Conservation (phyloP, 208 protist species). For the Leishmania braziliensis region DNA sequence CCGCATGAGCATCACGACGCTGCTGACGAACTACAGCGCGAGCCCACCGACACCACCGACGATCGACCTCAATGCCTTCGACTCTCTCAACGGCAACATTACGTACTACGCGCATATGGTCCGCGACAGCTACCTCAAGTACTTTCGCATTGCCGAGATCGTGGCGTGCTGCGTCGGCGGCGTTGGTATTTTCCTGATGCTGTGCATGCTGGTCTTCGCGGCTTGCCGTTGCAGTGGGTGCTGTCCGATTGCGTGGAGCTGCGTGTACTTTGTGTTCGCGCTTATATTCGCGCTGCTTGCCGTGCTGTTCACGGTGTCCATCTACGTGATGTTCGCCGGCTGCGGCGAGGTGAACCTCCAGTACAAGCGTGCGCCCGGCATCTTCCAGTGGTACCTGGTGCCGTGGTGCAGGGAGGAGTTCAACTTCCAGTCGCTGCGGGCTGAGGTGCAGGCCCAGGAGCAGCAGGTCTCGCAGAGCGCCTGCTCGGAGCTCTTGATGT, state of each 20-base stretch:
- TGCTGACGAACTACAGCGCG: constrained; percentile 47
- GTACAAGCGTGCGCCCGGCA: constrained; percentile 62
- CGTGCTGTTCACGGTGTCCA: constrained; percentile 59
- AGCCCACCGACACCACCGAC: constrained; percentile 22
- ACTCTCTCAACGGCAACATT: constrained; percentile 37
- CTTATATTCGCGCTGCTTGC: constrained; percentile 60
- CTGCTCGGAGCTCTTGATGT: constrained; percentile 58
- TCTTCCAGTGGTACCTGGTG: constrained; percentile 82
- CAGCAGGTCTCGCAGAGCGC: constrained; percentile 18
- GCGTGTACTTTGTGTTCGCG: constrained; percentile 68
- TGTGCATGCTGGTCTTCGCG: constrained; percentile 64
- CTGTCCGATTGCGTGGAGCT: constrained; percentile 42
- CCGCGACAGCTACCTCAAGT: constrained; percentile 62
- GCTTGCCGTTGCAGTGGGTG: constrained; percentile 47
- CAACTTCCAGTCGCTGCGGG: constrained; percentile 38
- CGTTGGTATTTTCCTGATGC: constrained; percentile 56
- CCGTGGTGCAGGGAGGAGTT: constrained; percentile 64
- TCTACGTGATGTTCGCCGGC: constrained; percentile 41
- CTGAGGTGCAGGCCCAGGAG: constrained; percentile 33
- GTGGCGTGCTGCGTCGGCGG: constrained; percentile 54
- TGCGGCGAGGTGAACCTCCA: constrained; percentile 71
- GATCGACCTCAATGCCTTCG: constrained; percentile 47
- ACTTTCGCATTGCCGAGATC: constrained; percentile 56
- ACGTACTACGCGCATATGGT: constrained; percentile 31
- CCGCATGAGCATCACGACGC: constrained; percentile 28